Percentiles rank a stretch among this genome's conserved stretches.
Conservation (phyloP, 805 yeast genomes). For the Yamadazyma tumulicola region DNA sequence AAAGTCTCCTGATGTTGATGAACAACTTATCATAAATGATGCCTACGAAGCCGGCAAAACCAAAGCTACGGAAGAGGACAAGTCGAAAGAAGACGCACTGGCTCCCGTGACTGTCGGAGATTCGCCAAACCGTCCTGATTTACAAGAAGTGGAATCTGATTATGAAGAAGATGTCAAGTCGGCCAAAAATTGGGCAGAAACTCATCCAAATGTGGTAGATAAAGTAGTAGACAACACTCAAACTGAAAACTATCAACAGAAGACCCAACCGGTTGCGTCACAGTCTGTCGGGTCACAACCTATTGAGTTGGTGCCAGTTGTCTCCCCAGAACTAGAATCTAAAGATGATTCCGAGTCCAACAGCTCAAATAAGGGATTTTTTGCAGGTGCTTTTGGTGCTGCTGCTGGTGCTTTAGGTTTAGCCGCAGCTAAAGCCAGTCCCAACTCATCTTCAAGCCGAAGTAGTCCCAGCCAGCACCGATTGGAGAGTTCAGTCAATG, state of each 20-base stretch:
- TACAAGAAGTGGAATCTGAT: slow-evolving; percentile 1
- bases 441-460: not conserved
- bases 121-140: not conserved
- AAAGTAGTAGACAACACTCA: too few species aligned
- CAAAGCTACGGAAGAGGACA: slow-evolving; percentile 11
- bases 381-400: slow-evolving; percentile 8
- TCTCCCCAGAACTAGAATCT: not conserved
- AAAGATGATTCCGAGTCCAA: slow-evolving; percentile 1
- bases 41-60: slow-evolving; percentile 15
- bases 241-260: too few species aligned
- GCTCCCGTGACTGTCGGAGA: not conserved
- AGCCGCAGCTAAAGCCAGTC: too few species aligned
- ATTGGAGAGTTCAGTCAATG: too few species aligned
- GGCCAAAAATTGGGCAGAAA: too few species aligned
- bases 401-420: slow-evolving; percentile 15
- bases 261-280: too few species aligned
- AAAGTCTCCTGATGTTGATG: slow-evolving; percentile 6
- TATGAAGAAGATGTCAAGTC: not conserved
- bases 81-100: too few species aligned
- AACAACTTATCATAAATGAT: slow-evolving; percentile 6
- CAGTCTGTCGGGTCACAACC: too few species aligned
- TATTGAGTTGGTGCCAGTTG: not conserved
- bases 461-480: not conserved
- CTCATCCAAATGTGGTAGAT: too few species aligned
- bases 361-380: slow-evolving; percentile 3